Evolutionary conservation across 192 early-diverging fungal genomes (phyloP), one percentile per base, ranked within the genome.

Genomic region (Mortierella hygrophila): DNA sequence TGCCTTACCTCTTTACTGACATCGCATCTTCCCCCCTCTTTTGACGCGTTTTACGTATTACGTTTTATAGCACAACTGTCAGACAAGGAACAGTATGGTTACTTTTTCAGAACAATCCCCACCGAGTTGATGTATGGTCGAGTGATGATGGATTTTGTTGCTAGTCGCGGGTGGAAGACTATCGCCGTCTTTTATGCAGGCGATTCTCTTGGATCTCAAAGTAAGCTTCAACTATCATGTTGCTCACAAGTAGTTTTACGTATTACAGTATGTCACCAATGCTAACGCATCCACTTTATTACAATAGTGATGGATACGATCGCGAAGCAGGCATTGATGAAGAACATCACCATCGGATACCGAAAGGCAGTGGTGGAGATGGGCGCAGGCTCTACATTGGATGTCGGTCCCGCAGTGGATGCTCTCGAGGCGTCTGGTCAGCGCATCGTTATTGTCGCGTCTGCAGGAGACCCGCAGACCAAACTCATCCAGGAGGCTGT

Each of bases 81-180:
- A 6, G 87, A 82, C 60, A 91, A 91, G 41, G 81, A 87, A 0
- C 88, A 91, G n/a, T 91, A 89, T 60, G 79, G 87, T 35, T 86
- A 90, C 52, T 91, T 91, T 72, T 90, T 87, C 79, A 85, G 90
- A 74, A 91, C 90, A 0, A 90, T 91, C n/a, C 90, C 90, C 11
- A 91, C 90, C 16, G 87, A 91, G 47, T 47, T 90, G 29, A 89
- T 91, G 68, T 88, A 88, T 76, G 87, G 83, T 52, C 82, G 85
- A 63, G 89, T 88, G 46, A 90, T 91, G 81, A 75, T 91, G 35
- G 75, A 82, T 20, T 91, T 90, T 89, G 89, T 89, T 15, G 86
- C 86, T 2, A 83, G 83, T 40, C 88, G 89, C 38, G 89, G 89
- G 23, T 91, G 90, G 90, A 87, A 74, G 35, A 88, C 82, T 6